phyloP scores from a whole-genome alignment of 2,329 filamentous ascomycete species.

The Dothistroma septosporum region DNA sequence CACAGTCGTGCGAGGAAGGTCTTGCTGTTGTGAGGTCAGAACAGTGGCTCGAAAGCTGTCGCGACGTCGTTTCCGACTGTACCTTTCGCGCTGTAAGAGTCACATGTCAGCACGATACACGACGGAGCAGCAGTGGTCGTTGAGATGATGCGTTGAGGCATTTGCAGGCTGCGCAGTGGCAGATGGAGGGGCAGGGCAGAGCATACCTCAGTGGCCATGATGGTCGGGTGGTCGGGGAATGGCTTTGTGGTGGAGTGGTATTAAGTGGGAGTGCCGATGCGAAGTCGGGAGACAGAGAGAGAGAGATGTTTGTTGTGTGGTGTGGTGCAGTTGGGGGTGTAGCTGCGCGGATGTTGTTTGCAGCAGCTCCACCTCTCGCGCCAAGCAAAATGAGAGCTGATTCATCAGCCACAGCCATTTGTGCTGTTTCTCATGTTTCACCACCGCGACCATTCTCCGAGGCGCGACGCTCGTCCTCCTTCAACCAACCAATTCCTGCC shows the following conservation, averaged over 20 bases:
- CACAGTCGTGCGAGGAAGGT: slow-evolving; percentile 99
- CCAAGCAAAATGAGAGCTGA: not conserved
- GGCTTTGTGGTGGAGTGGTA: not conserved
- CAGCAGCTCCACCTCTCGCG: not conserved
- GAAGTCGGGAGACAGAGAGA: not conserved
- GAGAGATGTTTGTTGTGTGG: slow-evolving; percentile 1
- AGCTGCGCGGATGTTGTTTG: not conserved
- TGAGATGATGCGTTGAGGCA: slow-evolving; percentile 30
- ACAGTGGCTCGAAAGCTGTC: slow-evolving; percentile 16
- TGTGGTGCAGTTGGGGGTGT: not conserved
- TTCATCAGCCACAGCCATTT: not conserved
- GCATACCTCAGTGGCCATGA: slow-evolving; percentile 62
- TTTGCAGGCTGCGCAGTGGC: slow-evolving; percentile 26
- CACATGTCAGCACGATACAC: slow-evolving; percentile 36
- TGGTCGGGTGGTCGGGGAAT: slow-evolving; percentile 9
- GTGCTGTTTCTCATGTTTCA: not conserved
- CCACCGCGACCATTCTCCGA: not conserved
- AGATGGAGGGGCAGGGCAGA: slow-evolving; percentile 31
- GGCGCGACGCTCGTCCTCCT: not conserved
- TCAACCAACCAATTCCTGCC: not conserved
- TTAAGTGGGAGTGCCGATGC: not conserved
- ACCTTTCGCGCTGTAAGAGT: slow-evolving; percentile 49
- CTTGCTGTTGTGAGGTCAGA: slow-evolving; percentile 67
- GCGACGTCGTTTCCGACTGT: slow-evolving; percentile 23
- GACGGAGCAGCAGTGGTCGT: slow-evolving; percentile 24